Evolutionary conservation across 495 filamentous ascomycete genomes (phyloP).

Genomic region (Pyrenopolyporus hunteri): DNA sequence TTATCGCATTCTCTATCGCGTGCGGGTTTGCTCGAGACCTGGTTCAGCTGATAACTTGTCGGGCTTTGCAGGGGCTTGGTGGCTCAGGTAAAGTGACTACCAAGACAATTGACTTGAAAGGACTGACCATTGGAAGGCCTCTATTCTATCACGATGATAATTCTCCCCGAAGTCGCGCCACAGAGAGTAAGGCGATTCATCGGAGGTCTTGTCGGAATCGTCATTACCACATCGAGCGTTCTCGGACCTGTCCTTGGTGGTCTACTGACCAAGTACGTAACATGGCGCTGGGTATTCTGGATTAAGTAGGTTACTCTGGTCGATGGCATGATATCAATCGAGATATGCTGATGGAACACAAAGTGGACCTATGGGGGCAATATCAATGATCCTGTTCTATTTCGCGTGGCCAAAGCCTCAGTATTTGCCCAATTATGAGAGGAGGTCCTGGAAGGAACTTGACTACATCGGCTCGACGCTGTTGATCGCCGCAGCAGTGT

Average conservation of each 20-base stretch:
- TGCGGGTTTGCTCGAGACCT: constrained; percentile 56
- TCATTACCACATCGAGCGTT: constrained; percentile 46
- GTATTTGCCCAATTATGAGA: constrained; percentile 41
- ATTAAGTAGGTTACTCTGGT: constrained; percentile 51
- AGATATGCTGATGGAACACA: constrained; percentile 5
- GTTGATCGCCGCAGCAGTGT: constrained; percentile 59
- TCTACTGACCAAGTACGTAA: constrained; percentile 42
- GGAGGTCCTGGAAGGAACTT: constrained; percentile 52
- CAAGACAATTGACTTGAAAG: background rate
- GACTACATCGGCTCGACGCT: constrained; percentile 63
- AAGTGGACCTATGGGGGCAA: constrained; percentile 56
- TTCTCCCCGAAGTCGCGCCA: constrained; percentile 59
- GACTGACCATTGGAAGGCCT: constrained; percentile 39
- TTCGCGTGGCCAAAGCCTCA: constrained; percentile 51
- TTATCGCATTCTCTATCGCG: constrained; percentile 60
- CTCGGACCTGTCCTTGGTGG: constrained; percentile 57
- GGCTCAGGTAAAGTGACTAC: constrained; percentile 46
- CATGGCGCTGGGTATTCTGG: constrained; percentile 58
- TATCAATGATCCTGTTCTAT: constrained; percentile 54
- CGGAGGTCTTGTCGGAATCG: constrained; percentile 42
- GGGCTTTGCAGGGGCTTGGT: constrained; percentile 54
- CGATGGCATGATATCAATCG: background rate
- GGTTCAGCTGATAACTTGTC: constrained; percentile 53
- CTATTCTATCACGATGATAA: constrained; percentile 59
- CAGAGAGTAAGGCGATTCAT: constrained; percentile 43